phyloP scores from a whole-genome alignment of 164 flowering plant species.

The Piper longum region DNA sequence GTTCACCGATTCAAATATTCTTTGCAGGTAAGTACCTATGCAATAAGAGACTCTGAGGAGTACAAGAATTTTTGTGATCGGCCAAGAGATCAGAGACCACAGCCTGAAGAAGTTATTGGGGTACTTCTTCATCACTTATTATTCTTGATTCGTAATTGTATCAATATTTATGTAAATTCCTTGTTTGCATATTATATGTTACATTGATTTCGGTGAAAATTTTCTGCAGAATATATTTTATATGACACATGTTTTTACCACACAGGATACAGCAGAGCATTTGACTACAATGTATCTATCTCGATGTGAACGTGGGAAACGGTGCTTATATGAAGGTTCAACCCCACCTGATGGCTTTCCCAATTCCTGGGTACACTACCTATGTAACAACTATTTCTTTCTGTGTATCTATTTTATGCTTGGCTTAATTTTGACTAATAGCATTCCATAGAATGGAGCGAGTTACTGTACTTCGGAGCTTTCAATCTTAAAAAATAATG shows the following conservation, averaged over 20 bases:
- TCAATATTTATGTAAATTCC: no score
- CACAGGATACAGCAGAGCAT: constrained; percentile 89
- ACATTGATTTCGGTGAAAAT: background rate
- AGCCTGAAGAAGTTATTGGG: constrained; percentile 89
- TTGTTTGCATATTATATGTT: background rate
- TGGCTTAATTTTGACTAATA: background rate
- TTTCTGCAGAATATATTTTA: background rate
- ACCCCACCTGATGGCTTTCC: constrained; percentile 90
- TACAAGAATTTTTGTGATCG: constrained; percentile 95
- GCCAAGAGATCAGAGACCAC: constrained; percentile 80
- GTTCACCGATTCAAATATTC: background rate
- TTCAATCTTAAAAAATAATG: constrained; percentile 62
- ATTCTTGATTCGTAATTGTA: background rate
- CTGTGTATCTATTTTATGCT: background rate
- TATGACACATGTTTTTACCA: background rate
- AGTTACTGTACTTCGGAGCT: constrained; percentile 75
- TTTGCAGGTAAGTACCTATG: constrained; percentile 68
- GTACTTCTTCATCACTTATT: constrained; percentile 21
- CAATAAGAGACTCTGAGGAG: constrained; percentile 86
- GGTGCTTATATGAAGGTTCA: constrained; percentile 93
- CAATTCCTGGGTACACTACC: constrained; percentile 71
- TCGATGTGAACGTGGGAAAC: constrained; percentile 88
- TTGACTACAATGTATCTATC: constrained; percentile 71
- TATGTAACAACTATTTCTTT: background rate
- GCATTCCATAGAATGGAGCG: constrained; percentile 62